Evolutionary conservation across 1,284 basidiomycete species (phyloP).

Genomic region (Sporisorium scitamineum): DNA sequence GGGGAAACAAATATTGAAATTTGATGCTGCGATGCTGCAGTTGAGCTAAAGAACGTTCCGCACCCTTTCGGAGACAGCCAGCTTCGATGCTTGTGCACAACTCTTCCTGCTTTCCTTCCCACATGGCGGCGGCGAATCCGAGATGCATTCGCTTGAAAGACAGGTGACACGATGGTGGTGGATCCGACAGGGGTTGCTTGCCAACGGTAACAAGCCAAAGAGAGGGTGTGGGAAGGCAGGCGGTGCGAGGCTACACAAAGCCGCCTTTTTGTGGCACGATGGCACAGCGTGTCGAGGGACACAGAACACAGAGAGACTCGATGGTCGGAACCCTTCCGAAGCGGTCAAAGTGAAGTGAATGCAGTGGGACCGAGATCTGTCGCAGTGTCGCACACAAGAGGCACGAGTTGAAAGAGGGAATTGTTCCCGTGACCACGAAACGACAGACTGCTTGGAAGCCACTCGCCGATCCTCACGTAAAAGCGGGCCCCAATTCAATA

Average conservation of each 20-base stretch:
- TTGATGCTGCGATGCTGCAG: not conserved
- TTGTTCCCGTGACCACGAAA: slow-evolving; percentile 4
- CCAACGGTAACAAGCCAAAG: no score
- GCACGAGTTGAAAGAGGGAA: not conserved
- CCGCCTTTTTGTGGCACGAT: not conserved
- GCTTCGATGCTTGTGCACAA: no score
- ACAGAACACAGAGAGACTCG: slow-evolving; percentile 14
- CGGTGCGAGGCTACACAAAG: slow-evolving; percentile 6
- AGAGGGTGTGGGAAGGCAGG: not conserved
- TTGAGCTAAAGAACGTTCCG: not conserved
- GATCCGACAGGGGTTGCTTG: not conserved
- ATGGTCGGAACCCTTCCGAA: slow-evolving; percentile 24
- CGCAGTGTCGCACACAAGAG: not conserved
- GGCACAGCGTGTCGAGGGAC: not conserved
- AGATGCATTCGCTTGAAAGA: not conserved
- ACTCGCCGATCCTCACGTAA: not conserved
- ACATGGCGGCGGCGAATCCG: not conserved
- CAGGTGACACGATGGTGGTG: not conserved
- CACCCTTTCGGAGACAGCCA: not conserved
- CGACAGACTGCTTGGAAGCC: not conserved
- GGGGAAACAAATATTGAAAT: not conserved
- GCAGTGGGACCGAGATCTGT: not conserved
- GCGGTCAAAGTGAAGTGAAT: not conserved
- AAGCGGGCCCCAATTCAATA: no score
- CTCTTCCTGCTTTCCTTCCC: no score